Evolutionary conservation across 1,284 basidiomycete genomes (phyloP).

Genomic region (Pascua guehoae): DNA sequence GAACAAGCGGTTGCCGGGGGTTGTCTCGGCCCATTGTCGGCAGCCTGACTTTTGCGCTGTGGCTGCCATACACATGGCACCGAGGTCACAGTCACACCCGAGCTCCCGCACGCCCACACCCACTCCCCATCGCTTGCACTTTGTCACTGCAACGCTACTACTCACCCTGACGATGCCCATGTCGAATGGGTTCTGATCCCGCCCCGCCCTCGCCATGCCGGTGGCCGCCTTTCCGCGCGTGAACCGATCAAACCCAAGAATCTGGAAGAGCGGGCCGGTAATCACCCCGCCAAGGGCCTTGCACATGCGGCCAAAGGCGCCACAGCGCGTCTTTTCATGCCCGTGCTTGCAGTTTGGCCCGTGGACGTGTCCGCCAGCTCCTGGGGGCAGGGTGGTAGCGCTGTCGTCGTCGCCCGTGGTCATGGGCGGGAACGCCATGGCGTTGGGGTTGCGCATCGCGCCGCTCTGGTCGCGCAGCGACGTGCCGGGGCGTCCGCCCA

Average conservation of each 20-base stretch:
- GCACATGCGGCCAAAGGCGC: constrained; percentile 37
- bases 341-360: constrained; percentile 46
- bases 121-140: background rate
- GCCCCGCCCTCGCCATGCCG: constrained; percentile 62
- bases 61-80: too few relatives aligned
- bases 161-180: constrained; percentile 62
- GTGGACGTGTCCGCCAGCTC: constrained; percentile 9
- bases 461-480: constrained; percentile 48
- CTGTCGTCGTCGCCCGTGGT: constrained; percentile 3
- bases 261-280: constrained; percentile 60
- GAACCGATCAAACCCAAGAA: constrained; percentile 89
- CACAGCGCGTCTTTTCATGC: constrained; percentile 16
- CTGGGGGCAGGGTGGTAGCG: constrained; percentile 1
- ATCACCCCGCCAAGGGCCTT: constrained; percentile 22
- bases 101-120: background rate
- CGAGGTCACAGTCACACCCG: too few relatives aligned
- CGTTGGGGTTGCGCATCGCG: constrained; percentile 31
- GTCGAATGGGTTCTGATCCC: constrained; percentile 88
- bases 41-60: too few relatives aligned
- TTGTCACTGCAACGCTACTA: background rate
- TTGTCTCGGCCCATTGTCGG: background rate
- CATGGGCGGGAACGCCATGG: constrained; percentile 18
- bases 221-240: constrained; percentile 82
- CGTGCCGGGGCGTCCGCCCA: constrained; percentile 80
- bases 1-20: too few relatives aligned